Percentiles rank a stretch among this genome's conserved stretches.
These are phyloP conservation scores for Talaromyces stipitatus DNA, from an alignment of 495 filamentous ascomycete genomes.

Conservation along the genomic window DNA sequence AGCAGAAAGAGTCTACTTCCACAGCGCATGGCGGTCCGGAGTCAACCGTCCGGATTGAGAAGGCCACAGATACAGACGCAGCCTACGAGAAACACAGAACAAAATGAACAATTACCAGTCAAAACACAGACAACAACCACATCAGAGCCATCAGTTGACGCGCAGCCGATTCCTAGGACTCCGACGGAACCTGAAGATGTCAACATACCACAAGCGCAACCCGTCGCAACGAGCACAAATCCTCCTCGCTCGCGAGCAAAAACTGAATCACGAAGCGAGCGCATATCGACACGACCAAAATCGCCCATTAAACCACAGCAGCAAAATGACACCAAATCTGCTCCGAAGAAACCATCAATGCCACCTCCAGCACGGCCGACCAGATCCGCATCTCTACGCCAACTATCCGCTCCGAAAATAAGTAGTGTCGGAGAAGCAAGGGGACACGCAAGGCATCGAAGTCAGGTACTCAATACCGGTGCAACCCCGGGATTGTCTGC, in stretches of 20 bases:
- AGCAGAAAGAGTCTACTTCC: neutral
- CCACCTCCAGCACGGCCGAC: conserved; percentile 26
- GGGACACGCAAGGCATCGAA: conserved; percentile 30
- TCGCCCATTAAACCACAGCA: conserved; percentile 26
- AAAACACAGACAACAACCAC: neutral
- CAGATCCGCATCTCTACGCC: conserved; percentile 36
- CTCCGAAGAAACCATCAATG: conserved; percentile 33
- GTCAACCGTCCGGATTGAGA: neutral
- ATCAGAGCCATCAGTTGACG: neutral
- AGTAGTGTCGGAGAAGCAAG: conserved; percentile 10
- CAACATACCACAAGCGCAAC: neutral
- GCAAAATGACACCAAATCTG: conserved; percentile 11
- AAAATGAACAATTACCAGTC: neutral
- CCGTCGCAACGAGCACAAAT: neutral
- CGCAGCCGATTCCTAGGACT: neutral
- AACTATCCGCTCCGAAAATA: conserved; percentile 17
- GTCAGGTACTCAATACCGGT: conserved; percentile 19
- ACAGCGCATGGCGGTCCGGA: neutral
- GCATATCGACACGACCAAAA: conserved; percentile 13
- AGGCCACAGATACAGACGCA: neutral
- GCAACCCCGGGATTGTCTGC: neutral
- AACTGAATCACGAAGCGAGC: conserved; percentile 10
- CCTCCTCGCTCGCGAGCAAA: neutral
- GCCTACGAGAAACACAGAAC: neutral
- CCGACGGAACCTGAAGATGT: neutral